Base-by-base conservation (phyloP, 1,284 basidiomycete species). In the Phaffia rhodozyma region DNA sequence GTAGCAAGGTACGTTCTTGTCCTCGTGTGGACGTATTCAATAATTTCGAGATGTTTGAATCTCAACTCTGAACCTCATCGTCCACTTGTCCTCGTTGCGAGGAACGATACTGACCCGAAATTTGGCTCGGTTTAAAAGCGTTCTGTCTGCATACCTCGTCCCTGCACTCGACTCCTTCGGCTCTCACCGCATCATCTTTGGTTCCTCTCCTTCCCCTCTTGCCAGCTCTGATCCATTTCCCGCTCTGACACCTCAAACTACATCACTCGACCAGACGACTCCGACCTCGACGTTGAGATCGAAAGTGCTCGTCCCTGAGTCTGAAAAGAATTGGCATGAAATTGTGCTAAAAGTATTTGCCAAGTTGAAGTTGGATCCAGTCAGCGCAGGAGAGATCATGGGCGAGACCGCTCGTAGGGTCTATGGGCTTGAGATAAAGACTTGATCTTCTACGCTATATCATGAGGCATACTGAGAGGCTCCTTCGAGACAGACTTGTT, bases 101-200 rank as follows among this genome's bases (percentile, higher is more conserved):
- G 38, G 5, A 43, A 43, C 38, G 16, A 7, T 11, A 11, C 13
- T 11, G 13, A 43, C 2, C 54, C 47, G 29, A 3, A 34, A 60
- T 53, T 38, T 38, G 21, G 43, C 58, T 66, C 38, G 64, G 68
- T 52, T 68, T 60, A 7, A 32, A 16, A 89, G 87, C 58, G 58
- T 53, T n/a, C 25, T 65, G 23, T 50, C 29, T 20, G 47, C 47
- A 5, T 58, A 53, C 38, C 48, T 89, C 66, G 84, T 83, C 16
- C 87, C 86, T 20, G 86, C 86, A 20, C 79, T 91, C 55, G 83
- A 84, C 70, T 80, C 82, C 1, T 82, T 84, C 67, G 80, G 82
- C 16, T 80, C 79, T 67, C 77, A 82, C 70, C 79, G 83, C 43
- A 78, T 83, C 70, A 71, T 83, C 58, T 83, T 80, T 69, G 82